Evolutionary conservation across 345 rosid species (phyloP).

Genomic region (Bretschneidera sinensis): DNA sequence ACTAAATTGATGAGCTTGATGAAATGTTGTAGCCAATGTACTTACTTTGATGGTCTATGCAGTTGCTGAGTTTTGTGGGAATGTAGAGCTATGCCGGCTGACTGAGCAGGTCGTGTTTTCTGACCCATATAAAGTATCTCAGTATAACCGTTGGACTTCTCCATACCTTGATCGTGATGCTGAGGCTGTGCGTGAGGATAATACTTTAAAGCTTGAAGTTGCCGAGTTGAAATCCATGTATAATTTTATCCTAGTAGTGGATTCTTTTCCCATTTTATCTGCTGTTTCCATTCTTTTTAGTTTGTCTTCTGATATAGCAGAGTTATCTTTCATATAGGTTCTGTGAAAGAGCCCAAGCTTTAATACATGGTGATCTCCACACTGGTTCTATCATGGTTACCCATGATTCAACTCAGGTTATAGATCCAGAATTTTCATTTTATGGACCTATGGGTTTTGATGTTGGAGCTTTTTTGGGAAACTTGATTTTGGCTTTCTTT

Average conservation of each 20-base stretch:
- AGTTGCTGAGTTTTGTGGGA: slow-evolving; percentile 93
- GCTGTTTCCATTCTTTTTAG: neutral
- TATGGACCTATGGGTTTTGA: slow-evolving; percentile 97
- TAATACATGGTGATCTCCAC: slow-evolving; percentile 95
- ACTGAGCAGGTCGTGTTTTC: slow-evolving; percentile 96
- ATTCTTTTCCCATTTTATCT: neutral
- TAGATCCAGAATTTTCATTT: slow-evolving; percentile 90
- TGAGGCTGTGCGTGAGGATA: slow-evolving; percentile 70
- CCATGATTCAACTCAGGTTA: slow-evolving; percentile 74
- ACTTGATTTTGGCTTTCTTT: slow-evolving; percentile 80
- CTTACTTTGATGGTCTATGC: slow-evolving; percentile 31
- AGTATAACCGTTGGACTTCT: slow-evolving; percentile 73
- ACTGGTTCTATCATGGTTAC: slow-evolving; percentile 96
- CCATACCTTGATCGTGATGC: slow-evolving; percentile 86
- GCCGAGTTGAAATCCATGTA: slow-evolving; percentile 92
- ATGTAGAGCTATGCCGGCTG: slow-evolving; percentile 87
- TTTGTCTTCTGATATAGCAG: slow-evolving; percentile 6
- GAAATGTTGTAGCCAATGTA: slow-evolving; percentile 17
- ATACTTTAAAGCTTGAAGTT: slow-evolving; percentile 61
- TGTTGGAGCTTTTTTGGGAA: slow-evolving; percentile 86
- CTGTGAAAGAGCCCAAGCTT: slow-evolving; percentile 92
- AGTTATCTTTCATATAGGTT: slow-evolving; percentile 43
- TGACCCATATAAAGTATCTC: slow-evolving; percentile 77
- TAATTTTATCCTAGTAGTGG: slow-evolving; percentile 7
- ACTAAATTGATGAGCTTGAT: neutral